Evolutionary conservation across 257 asterid species (phyloP).

Genomic region (Knoxia roxburghii): DNA sequence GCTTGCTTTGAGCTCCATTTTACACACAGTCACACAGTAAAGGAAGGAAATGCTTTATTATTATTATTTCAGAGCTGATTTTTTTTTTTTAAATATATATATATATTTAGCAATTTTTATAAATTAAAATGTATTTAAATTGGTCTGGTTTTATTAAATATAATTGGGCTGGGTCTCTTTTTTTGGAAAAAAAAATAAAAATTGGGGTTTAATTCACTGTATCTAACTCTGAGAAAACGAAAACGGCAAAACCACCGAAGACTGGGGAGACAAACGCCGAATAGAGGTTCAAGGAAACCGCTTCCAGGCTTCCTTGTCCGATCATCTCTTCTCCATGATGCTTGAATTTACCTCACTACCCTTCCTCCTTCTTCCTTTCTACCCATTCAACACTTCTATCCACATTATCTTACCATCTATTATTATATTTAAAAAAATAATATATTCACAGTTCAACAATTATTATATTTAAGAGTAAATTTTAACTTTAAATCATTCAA

Average conservation of each 20-base stretch:
- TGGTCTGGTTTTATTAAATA: too few species aligned
- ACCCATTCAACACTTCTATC: conserved; percentile 20
- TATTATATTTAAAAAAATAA: too few species aligned
- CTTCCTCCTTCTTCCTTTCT: conserved; percentile 1
- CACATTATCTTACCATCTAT: too few species aligned
- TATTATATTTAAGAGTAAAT: too few species aligned
- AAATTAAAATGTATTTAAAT: too few species aligned
- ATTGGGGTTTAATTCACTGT: too few species aligned
- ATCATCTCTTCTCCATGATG: conserved; percentile 19
- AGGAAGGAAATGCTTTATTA: neutral
- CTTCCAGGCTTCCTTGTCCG: conserved; percentile 32
- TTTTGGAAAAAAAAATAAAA: too few species aligned
- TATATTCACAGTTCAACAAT: too few species aligned
- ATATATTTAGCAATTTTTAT: too few species aligned
- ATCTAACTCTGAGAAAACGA: conserved; percentile 12
- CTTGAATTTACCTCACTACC: conserved; percentile 8
- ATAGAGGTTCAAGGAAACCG: conserved; percentile 14
- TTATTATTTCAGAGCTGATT: neutral
- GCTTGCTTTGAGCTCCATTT: conserved; percentile 1
- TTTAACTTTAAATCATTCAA: too few species aligned
- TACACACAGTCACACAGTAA: neutral
- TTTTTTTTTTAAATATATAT: neutral
- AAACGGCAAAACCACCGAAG: conserved; percentile 14
- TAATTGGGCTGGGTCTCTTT: too few species aligned
- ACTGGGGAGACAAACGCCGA: conserved; percentile 12